These are phyloP conservation scores for Nitzschia sp. DNA, from an alignment of 108 stramenopile genomes.

Conservation along the genomic window DNA sequence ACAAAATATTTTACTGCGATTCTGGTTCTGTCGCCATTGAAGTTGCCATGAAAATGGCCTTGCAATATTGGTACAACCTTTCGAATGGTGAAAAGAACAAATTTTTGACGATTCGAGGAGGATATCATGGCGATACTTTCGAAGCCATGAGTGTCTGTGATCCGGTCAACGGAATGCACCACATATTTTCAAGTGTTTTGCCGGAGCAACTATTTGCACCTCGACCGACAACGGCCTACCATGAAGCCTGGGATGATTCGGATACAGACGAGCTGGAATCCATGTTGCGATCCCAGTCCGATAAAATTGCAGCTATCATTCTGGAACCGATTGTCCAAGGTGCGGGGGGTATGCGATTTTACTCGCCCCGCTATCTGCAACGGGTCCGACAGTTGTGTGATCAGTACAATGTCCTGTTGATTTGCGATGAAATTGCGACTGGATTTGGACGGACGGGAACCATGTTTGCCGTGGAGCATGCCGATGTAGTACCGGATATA, in stretches of 20 bases:
- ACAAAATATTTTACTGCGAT: constrained; percentile 79
- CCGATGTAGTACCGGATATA: constrained; percentile 69
- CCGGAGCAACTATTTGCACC: constrained; percentile 62
- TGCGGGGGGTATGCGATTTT: constrained; percentile 89
- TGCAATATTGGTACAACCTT: constrained; percentile 75
- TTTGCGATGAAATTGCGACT: constrained; percentile 90
- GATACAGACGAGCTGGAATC: constrained; percentile 35
- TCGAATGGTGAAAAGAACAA: constrained; percentile 39
- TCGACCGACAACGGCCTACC: constrained; percentile 35
- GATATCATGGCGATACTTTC: constrained; percentile 91
- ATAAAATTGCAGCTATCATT: constrained; percentile 84
- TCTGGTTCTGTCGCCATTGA: constrained; percentile 81
- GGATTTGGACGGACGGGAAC: constrained; percentile 89
- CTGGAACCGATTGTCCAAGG: constrained; percentile 93
- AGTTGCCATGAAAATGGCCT: constrained; percentile 92
- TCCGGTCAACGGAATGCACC: constrained; percentile 85
- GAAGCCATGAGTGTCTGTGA: constrained; percentile 91
- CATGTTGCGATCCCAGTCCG: constrained; percentile 36
- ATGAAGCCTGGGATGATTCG: constrained; percentile 33
- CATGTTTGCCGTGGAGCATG: constrained; percentile 79
- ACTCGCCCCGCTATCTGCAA: constrained; percentile 63
- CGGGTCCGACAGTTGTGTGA: constrained; percentile 68
- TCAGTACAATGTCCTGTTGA: constrained; percentile 70
- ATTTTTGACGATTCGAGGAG: constrained; percentile 72
- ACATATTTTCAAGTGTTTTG: constrained; percentile 52